phyloP scores from a whole-genome alignment of 176 grass and related monocot genomes.

The Cenchrus americanus region DNA sequence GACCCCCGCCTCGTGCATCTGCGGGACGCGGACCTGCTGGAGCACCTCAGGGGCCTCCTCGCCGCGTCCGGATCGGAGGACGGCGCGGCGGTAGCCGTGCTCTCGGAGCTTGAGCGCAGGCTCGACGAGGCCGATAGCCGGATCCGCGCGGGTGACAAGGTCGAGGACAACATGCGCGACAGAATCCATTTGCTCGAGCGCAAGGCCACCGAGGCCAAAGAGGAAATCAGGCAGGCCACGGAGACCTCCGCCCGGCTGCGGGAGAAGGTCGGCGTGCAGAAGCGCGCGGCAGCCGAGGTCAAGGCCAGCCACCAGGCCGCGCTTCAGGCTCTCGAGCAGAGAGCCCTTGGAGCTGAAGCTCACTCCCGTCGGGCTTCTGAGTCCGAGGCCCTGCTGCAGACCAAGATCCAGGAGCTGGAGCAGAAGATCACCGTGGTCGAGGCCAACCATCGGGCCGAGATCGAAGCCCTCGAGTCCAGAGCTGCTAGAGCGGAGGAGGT shows the following conservation, averaged over 20 bases:
- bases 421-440: not conserved
- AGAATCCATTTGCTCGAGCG: not conserved
- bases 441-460: not conserved
- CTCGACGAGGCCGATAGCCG: not conserved
- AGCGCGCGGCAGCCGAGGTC: not conserved
- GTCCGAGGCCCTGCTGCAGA: not conserved
- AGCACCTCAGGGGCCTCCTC: not conserved
- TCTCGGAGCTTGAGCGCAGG: not conserved
- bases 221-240: not conserved
- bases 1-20: not conserved
- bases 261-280: not conserved
- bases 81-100: not conserved
- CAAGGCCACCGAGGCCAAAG: not conserved
- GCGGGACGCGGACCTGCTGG: not conserved
- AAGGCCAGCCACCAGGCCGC: not conserved
- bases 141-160: not conserved
- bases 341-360: not conserved
- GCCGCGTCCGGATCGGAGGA: not conserved
- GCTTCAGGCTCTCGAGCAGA: not conserved
- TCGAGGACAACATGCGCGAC: not conserved
- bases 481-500: not conserved
- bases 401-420: not conserved
- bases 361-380: not conserved
- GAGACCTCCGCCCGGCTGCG: not conserved
- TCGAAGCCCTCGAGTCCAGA: not conserved